Percentiles rank a stretch among this genome's conserved stretches.
Evolutionary conservation across 2,329 filamentous ascomycete species (phyloP).

Genomic region (Alternaria novae-zelandiae): DNA sequence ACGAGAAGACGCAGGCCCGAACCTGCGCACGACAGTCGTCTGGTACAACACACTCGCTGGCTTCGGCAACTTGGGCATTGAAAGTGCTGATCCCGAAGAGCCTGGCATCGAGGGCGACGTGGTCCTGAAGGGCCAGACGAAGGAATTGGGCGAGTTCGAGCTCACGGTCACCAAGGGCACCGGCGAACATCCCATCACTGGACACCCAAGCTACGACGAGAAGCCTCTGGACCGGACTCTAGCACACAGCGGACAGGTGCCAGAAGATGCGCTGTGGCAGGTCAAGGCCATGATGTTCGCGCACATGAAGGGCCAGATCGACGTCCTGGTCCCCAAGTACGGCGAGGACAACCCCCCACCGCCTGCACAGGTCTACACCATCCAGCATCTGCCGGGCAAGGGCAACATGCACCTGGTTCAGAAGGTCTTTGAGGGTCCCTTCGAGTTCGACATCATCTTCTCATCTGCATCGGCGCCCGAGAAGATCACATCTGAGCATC

Average conservation of each 20-base stretch:
- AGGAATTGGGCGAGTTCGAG: constrained; percentile 78
- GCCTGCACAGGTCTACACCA: constrained; percentile 82
- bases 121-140: constrained; percentile 71
- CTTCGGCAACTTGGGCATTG: constrained; percentile 68
- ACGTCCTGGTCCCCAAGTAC: constrained; percentile 64
- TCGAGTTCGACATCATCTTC: constrained; percentile 92
- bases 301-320: constrained; percentile 68
- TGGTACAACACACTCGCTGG: constrained; percentile 87
- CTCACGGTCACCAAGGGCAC: constrained; percentile 77
- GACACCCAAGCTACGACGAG: constrained; percentile 68
- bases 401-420: constrained; percentile 90
- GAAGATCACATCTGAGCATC: constrained; percentile 63
- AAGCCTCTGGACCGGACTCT: constrained; percentile 79
- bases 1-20: constrained; percentile 68
- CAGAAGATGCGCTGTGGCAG: constrained; percentile 80
- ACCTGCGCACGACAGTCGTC: constrained; percentile 77
- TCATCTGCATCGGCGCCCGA: constrained; percentile 73
- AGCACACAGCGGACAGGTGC: constrained; percentile 73
- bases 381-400: constrained; percentile 69
- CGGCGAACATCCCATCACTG: constrained; percentile 62
- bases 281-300: constrained; percentile 72
- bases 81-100: constrained; percentile 54
- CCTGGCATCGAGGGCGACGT: constrained; percentile 67
- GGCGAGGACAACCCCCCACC: constrained; percentile 71
- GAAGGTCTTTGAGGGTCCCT: constrained; percentile 87